Evolutionary conservation across 2,329 filamentous ascomycete genomes (phyloP).

Genomic region (Phialocephala sp.): DNA sequence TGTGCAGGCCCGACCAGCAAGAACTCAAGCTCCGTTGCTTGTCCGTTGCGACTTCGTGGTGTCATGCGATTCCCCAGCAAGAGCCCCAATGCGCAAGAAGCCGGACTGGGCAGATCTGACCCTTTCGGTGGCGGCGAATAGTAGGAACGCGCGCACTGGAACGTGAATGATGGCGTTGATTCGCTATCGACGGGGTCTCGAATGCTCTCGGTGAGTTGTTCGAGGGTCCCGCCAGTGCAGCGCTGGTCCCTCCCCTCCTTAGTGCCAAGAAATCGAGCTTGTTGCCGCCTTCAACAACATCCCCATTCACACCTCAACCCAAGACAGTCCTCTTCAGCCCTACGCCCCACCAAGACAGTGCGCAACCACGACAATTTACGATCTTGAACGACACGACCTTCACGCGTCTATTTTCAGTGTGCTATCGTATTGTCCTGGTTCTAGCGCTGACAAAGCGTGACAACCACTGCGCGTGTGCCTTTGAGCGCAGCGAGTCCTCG

Average conservation of each 20-base stretch:
- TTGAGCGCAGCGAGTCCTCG: slow-evolving; percentile 11
- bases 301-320: background rate
- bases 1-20: background rate
- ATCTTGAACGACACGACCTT: slow-evolving; percentile 5
- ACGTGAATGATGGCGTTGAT: background rate
- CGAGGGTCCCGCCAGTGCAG: background rate
- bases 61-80: slow-evolving; percentile 1
- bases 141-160: background rate
- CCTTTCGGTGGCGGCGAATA: background rate
- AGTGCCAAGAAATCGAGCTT: slow-evolving; percentile 1
- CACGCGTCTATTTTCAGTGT: background rate
- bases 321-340: slow-evolving; percentile 25
- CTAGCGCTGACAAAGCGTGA: slow-evolving; percentile 30
- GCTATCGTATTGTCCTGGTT: background rate
- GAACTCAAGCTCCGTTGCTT: background rate
- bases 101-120: background rate
- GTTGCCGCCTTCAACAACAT: slow-evolving; percentile 13
- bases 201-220: slow-evolving; percentile 2
- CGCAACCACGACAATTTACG: slow-evolving; percentile 12
- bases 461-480: slow-evolving; percentile 25
- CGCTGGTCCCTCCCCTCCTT: background rate
- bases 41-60: background rate
- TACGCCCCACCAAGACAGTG: slow-evolving; percentile 17
- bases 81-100: slow-evolving; percentile 1
- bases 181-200: background rate